A percentile compares a stretch with the other conserved stretches of the same genome.
Evolutionary conservation across 768 basidiomycete genomes (phyloP).

Genomic region (Saitozyma podzolica): DNA sequence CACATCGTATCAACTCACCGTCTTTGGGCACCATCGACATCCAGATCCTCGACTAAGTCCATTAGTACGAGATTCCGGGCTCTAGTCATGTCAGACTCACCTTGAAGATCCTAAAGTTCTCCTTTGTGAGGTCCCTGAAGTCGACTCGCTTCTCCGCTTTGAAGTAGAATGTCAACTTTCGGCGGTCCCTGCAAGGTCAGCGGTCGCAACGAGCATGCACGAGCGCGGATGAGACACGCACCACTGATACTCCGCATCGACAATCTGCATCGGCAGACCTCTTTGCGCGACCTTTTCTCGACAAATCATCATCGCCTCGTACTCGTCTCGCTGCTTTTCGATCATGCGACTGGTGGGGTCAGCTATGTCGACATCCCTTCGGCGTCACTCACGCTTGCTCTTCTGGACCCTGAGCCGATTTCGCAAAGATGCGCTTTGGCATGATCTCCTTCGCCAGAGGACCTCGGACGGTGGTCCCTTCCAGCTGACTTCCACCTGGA

Average conservation of each 20-base stretch:
- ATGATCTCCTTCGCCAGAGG: constrained; percentile 83
- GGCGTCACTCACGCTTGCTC: constrained; percentile 71
- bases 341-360: constrained; percentile 62
- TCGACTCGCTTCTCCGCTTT: constrained; percentile 87
- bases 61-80: background rate
- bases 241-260: constrained; percentile 99
- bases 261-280: constrained; percentile 96
- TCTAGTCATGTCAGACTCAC: constrained; percentile 4
- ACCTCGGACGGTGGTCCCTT: constrained; percentile 17
- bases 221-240: constrained; percentile 53
- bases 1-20: constrained; percentile 21
- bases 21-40: constrained; percentile 44
- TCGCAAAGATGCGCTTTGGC: constrained; percentile 94
- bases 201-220: background rate
- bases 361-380: background rate
- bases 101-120: constrained; percentile 70
- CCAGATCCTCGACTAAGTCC: constrained; percentile 39
- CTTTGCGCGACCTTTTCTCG: constrained; percentile 89
- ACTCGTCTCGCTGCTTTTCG: constrained; percentile 84
- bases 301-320: constrained; percentile 86
- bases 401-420: constrained; percentile 65
- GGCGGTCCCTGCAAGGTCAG: constrained; percentile 72
- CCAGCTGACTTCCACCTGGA: constrained; percentile 33
- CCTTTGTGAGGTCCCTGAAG: constrained; percentile 92
- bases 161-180: constrained; percentile 98